Evolutionary conservation across 2,329 filamentous ascomycete species (phyloP), one percentile per base, ranked within the genome.

Genomic region (Alternaria viburni): DNA sequence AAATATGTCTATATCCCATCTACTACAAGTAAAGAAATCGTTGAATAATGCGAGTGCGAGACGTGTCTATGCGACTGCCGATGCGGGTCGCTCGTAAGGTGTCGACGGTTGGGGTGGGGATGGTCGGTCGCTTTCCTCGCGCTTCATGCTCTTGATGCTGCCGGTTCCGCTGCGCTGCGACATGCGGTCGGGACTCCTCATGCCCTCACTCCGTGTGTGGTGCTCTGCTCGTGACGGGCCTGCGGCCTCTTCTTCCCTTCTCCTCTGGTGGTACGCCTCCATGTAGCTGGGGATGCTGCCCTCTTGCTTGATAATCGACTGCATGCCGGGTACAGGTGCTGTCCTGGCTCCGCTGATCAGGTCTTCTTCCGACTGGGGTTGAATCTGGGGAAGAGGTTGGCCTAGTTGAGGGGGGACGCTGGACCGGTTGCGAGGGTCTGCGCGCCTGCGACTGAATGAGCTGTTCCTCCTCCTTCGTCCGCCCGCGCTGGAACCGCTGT

Each of bases 371-470:
- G 76, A 76, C 30, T 69, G 69, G 54, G 77, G 72, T 13, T 76
- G 72, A 32, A 79, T 71, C 54, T 75, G 75, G 17, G 77, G 76
- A 19, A 79, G 66, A 9, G 75, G 69, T 8, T 75, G 74, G 19
- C 72, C 72, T 44, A 78, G 69, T 52, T 79, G 77, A 23, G 77
- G 77, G 32, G 77, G 77, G 19, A 79, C 77, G 61, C 77, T 79
- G 26, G 76, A 72, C 30, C 77, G 74, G n/a, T 74, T 73, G 52
- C 74, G 68, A 52, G 65, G 60, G 41, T 77, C 72, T 52, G 73
- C 73, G 21, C 77, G 74, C 63, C 76, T 69, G 52, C 77, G 69
- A 59, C 75, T 76, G 61, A 79, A 75, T 2, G 77, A 79, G 61
- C 76, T 74, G 44, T 72, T 76, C 57, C 75, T 76, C 28, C 72